Base-by-base conservation (phyloP, 176 grass and related monocot genomes). In the Thalia dealbata region DNA sequence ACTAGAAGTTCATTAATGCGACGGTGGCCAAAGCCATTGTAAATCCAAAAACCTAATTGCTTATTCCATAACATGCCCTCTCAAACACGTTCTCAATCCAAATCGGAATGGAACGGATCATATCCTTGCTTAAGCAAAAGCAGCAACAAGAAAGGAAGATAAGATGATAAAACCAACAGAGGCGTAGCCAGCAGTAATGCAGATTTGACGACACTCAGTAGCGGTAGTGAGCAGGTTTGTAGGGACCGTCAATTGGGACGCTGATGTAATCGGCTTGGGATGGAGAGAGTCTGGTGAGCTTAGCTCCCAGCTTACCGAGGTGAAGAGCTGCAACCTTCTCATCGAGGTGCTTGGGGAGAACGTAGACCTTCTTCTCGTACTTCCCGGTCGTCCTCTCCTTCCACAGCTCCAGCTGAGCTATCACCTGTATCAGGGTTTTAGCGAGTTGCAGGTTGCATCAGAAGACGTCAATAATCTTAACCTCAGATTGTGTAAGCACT, bases 321-420 rank as follows among this genome's bases (percentile, higher is more conserved):
- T 99, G 95, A 25, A 93, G 95, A 0, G 95, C 73, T 0, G 95
- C 95, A 5, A 99, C 95, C 83, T 99, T 99, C 87, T 99, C 95
- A 46, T 99, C 95, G 0, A 99, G 83, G 59, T 99, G 83, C 81
- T 99, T 99, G 7, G 95, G 95, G 27, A 99, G 83, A 16, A 99
- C 95, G 0, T 99, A 99, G 1, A 99, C 95, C 82, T 99, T 99
- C 87, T 99, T 99, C 76, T 91, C 90, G 0, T 99, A 99, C 85
- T 99, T 99, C 50, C 90, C 87, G 0, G n/a, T 85, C 30, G 6
- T 79, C 85, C 71, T 99, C 87, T 99, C 95, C 8, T 93, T 93
- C 95, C 95, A 99, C 64, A 99, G 67, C 77, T 99, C 95, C 74
- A 99, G 78, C 67, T 99, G 95, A 30, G 95, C 95, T 73, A 99